These are phyloP conservation scores for Sugiyamaella grinbergsii DNA, from an alignment of 1,139 yeast species.

Conservation along the genomic window DNA sequence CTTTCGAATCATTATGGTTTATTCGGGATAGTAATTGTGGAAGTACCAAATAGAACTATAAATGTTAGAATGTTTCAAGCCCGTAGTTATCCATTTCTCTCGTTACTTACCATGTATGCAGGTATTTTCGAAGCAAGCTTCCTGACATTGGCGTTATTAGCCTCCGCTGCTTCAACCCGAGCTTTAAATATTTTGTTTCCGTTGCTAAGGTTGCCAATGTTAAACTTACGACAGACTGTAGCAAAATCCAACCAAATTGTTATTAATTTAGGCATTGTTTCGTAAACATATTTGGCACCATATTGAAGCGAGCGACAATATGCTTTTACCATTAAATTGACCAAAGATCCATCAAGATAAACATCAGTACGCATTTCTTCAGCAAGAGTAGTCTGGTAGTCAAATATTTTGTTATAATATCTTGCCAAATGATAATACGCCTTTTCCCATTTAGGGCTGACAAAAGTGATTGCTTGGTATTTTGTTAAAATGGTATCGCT, in stretches of 20 bases:
- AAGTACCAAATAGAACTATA: constrained; percentile 80
- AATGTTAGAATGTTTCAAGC: constrained; percentile 44
- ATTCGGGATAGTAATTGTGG: constrained; percentile 86
- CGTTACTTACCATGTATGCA: constrained; percentile 52
- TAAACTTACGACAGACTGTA: constrained; percentile 39
- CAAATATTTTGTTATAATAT: constrained; percentile 75
- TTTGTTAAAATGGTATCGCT: constrained; percentile 72
- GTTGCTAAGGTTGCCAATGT: constrained; percentile 32
- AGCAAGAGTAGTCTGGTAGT: constrained; percentile 53
- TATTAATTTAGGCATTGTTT: constrained; percentile 83
- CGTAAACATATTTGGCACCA: constrained; percentile 73
- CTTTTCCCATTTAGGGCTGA: constrained; percentile 71
- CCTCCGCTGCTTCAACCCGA: constrained; percentile 22
- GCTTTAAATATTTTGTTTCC: constrained; percentile 26
- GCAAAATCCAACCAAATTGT: constrained; percentile 93
- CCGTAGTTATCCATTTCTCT: constrained; percentile 26
- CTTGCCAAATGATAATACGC: constrained; percentile 81
- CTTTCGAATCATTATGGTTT: constrained; percentile 60
- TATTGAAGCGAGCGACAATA: constrained; percentile 68
- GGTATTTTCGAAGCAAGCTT: constrained; percentile 51
- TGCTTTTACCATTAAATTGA: constrained; percentile 61
- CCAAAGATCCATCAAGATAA: constrained; percentile 60
- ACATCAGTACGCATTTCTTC: constrained; percentile 40
- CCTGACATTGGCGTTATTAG: constrained; percentile 13
- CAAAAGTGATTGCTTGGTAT: constrained; percentile 59